phyloP scores from a whole-genome alignment of 2,329 filamentous ascomycete genomes.

The Cyphellophora europaea region DNA sequence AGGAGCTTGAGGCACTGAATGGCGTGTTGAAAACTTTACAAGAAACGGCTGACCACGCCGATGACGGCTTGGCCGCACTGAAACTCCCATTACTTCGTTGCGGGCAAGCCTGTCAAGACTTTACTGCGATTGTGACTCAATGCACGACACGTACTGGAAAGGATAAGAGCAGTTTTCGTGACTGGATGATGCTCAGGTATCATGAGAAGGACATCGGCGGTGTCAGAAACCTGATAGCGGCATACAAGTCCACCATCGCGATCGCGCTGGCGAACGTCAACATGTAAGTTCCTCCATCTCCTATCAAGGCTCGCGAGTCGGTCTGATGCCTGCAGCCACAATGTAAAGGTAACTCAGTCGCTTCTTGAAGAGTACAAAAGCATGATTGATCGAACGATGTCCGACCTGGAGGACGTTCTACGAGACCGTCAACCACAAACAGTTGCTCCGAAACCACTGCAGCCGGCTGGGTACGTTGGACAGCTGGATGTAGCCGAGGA shows the following conservation, averaged over 20 bases:
- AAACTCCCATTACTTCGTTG: constrained; percentile 18
- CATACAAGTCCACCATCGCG: constrained; percentile 21
- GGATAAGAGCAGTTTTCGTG: constrained; percentile 13
- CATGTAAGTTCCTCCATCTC: constrained; percentile 16
- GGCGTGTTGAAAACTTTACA: constrained; percentile 12
- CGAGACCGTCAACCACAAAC: constrained; percentile 23
- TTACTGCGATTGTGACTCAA: constrained; percentile 12
- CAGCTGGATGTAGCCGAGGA: constrained; percentile 23
- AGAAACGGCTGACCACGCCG: constrained; percentile 8
- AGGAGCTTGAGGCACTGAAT: constrained; percentile 15
- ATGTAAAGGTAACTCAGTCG: constrained; percentile 8
- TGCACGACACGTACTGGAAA: constrained; percentile 10
- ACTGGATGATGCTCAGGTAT: constrained; percentile 12
- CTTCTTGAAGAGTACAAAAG: constrained; percentile 24
- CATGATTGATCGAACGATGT: constrained; percentile 25
- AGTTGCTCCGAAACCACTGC: constrained; percentile 14
- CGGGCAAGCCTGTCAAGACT: constrained; percentile 16
- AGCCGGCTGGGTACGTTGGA: neutral
- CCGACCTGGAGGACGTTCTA: constrained; percentile 26
- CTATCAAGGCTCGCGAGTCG: neutral
- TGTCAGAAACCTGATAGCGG: constrained; percentile 16
- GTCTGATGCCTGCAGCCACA: neutral
- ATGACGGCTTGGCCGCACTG: constrained; percentile 13
- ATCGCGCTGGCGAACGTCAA: constrained; percentile 21
- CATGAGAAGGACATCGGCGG: constrained; percentile 15